Evolutionary conservation across 2,329 filamentous ascomycete genomes (phyloP).

Genomic region (Phaeomoniella chlamydospora): DNA sequence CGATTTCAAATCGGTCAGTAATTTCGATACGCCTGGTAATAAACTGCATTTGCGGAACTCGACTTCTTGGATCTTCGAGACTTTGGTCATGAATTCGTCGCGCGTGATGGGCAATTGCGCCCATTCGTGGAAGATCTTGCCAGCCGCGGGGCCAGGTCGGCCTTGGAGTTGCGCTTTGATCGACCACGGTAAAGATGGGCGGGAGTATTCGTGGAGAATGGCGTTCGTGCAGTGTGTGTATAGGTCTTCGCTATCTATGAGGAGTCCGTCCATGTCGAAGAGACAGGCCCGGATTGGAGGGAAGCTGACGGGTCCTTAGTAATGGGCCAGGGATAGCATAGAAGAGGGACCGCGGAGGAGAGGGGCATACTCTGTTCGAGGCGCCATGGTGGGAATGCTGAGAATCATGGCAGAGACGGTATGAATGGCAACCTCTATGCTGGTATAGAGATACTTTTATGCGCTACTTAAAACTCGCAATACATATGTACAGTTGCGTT

Average conservation of each 20-base stretch:
- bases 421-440: too few species aligned
- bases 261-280: conserved; percentile 96
- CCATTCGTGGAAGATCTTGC: conserved; percentile 61
- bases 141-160: conserved; percentile 43
- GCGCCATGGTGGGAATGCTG: background rate
- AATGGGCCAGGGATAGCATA: too few species aligned
- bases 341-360: background rate
- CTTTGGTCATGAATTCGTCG: conserved; percentile 50
- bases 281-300: conserved; percentile 78
- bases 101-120: conserved; percentile 64
- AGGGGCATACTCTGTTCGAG: conserved; percentile 3
- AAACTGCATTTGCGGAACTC: conserved; percentile 63
- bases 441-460: too few species aligned
- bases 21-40: conserved; percentile 59
- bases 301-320: conserved; percentile 35
- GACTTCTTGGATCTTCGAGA: conserved; percentile 49
- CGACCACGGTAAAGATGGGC: conserved; percentile 70
- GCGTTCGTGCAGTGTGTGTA: conserved; percentile 77
- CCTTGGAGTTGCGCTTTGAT: conserved; percentile 82
- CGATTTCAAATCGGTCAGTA: conserved; percentile 45
- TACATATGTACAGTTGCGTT: too few species aligned
- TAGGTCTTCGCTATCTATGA: conserved; percentile 83
- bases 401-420: too few species aligned
- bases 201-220: conserved; percentile 61
- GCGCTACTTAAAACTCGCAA: too few species aligned